Evolutionary conservation across 2,329 filamentous ascomycete genomes (phyloP), one percentile per base, ranked within the genome.

Genomic region (Elsinoe arachidis): DNA sequence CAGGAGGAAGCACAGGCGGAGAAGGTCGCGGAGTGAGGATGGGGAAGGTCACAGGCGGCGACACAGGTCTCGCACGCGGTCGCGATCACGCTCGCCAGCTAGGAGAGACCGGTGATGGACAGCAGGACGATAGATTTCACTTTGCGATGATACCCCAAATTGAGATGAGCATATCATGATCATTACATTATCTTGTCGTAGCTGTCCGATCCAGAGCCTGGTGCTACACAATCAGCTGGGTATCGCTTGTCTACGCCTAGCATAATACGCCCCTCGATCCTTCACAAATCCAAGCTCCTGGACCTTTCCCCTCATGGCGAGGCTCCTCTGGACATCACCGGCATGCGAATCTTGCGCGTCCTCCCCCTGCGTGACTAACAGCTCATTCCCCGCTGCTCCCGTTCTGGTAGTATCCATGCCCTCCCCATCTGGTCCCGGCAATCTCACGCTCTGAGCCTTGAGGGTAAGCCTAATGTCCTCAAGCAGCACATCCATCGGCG

Each of bases 401-500:
- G 30, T 0, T 83, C 85, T 0, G 90, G 90, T 0, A 96, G 78
- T 4, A n/a, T n/a, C n/a, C 47, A 12, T 19, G 15, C 34, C n/a
- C 19, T 10, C 15, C n/a, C 15, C 9, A 11, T 37, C 23, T 14
- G 19, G 30, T 0, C 83, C 85, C 0, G 90, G 90, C 0, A 96
- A 78, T 3, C 80, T 77, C n/a, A 96, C 81, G 23, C 83, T 80
- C 1, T 73, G 73, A 0, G 89, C 89, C 19, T 84, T 81, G 0
- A 96, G 75, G 0, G 86, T 90, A 61, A 87, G 82, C 26, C 84
- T 86, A 58, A 97, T 95, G 66, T 97, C 92, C 26, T 86, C 81
- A 10, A 97, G 78, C 11, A 96, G 74, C 2, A 96, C 80, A 58
- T 96, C 88, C 92, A 97, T 97, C 0, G 92, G 92, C 60, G 90